Conservation (phyloP, 2,329 filamentous ascomycete species). For the Nemania sp. region DNA sequence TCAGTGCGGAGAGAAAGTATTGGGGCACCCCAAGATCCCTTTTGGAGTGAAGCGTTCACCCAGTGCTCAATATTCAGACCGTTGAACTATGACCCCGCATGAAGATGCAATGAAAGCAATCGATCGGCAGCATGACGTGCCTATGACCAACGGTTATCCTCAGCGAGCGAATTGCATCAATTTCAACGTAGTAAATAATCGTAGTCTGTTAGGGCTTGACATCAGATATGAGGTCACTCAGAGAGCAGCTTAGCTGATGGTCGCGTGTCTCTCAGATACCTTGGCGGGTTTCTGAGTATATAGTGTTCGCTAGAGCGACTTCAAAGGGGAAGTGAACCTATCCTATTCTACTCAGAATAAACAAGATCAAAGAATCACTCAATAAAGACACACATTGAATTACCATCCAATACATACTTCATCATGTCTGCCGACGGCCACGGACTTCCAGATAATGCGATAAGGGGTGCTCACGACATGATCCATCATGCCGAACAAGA, state of each 20-base stretch:
- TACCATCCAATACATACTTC: neutral
- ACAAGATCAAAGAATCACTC: neutral
- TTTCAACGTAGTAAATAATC: neutral
- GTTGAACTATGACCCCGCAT: constrained; percentile 19
- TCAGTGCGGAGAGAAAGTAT: neutral
- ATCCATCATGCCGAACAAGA: constrained; percentile 41
- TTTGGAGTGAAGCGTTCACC: constrained; percentile 1
- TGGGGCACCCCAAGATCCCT: neutral
- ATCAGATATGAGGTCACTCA: constrained; percentile 29
- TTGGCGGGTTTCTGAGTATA: constrained; percentile 7
- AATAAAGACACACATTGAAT: neutral
- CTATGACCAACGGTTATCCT: constrained; percentile 20
- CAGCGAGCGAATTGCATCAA: constrained; percentile 18
- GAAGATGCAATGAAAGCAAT: neutral
- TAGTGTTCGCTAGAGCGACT: constrained; percentile 2
- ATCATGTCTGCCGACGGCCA: constrained; percentile 36
- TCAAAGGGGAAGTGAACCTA: neutral
- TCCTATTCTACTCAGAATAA: neutral
- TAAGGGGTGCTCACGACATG: constrained; percentile 35
- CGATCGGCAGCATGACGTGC: constrained; percentile 27
- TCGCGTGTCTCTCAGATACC: neutral
- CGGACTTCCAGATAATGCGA: constrained; percentile 34
- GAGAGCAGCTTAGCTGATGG: neutral
- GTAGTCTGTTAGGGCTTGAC: constrained; percentile 14
- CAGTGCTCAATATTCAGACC: neutral